These are phyloP conservation scores for Aspergillus texensis DNA, from an alignment of 2,329 filamentous ascomycete genomes.

Conservation along the genomic window DNA sequence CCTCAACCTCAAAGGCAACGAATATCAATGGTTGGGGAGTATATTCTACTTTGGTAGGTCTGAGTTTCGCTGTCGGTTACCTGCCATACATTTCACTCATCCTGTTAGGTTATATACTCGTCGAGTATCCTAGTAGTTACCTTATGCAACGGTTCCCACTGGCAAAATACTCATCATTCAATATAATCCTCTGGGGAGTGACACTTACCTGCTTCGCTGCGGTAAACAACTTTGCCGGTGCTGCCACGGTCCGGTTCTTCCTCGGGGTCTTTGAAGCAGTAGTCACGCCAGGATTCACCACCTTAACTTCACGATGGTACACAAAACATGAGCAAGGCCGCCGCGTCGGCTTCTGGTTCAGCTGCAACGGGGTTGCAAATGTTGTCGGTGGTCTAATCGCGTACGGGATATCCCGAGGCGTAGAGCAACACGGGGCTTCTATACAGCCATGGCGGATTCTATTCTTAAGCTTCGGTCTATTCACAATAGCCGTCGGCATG, in stretches of 20 bases:
- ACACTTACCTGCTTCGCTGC: conserved; percentile 20
- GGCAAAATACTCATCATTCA: conserved; percentile 51
- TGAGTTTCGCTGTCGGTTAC: not conserved
- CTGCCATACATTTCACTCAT: not conserved
- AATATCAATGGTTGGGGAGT: conserved; percentile 53
- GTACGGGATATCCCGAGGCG: conserved; percentile 16
- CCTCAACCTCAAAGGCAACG: conserved; percentile 42
- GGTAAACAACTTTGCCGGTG: conserved; percentile 20
- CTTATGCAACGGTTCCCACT: conserved; percentile 52
- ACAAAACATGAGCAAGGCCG: conserved; percentile 15
- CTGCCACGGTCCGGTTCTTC: conserved; percentile 24
- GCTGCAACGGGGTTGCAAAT: conserved; percentile 19
- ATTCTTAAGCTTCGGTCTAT: conserved; percentile 18
- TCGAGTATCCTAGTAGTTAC: conserved; percentile 54
- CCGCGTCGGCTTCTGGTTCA: conserved; percentile 20
- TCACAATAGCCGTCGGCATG: conserved; percentile 11
- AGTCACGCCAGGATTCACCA: conserved; percentile 15
- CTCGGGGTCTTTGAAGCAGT: conserved; percentile 20
- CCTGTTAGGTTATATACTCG: conserved; percentile 42
- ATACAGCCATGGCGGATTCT: conserved; percentile 17
- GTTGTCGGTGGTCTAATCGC: conserved; percentile 11
- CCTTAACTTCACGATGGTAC: conserved; percentile 21
- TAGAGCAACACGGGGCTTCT: not conserved
- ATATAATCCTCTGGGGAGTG: conserved; percentile 25
- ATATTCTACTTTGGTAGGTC: conserved; percentile 28